Evolutionary conservation across 2,329 filamentous ascomycete genomes (phyloP), one percentile per base, ranked within the genome.

Genomic region (Hypoxylon sp.): DNA sequence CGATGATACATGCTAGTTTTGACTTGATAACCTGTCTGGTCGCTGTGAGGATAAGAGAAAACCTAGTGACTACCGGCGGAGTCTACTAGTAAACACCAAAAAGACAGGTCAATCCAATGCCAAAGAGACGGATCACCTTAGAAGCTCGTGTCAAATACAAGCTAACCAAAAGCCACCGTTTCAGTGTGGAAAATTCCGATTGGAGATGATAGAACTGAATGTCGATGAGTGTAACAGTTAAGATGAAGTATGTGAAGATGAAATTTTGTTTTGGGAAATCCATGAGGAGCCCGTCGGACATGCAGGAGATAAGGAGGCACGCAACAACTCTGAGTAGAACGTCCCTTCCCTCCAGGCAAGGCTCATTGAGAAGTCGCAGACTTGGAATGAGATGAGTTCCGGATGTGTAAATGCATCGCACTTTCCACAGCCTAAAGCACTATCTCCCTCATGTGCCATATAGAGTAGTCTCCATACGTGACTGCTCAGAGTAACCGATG

Each of bases 1-100:
- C 82, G 81, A 67, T 82, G 83, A 57, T 85, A 79, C 86, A 88
- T 87, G 56, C 65, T 63, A 38, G 13, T 10, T 53, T 14, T 56
- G 34, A 19, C 36, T 32, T 43, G 17, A 52, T 51, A 52, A 36
- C 49, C 9, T 43, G 23, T 32, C 32, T 58, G 21, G 19, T 48
- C 65, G 65, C 50, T 32, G 21, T 60, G 28, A 51, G 23, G 28
- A 49, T 41, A 53, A 55, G 34, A 46, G 6, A 2, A 14, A 36
- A 11, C 11, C 41, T 53, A 56, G 11, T 3, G 28, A 50, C 17
- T 53, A 41, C 11, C 23, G 41, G 52, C 38, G 23, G 17, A 50
- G 34, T 48, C 17, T 48, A 58, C 36, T 25, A 13, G 34, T 2
- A 43, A n/a, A 59, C 70, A 65, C 58, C 65, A 71, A 65, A 65